Evolutionary conservation across 2,329 filamentous ascomycete species (phyloP), one percentile per base, ranked within the genome.

Genomic region (Neopestalotiopsis sp.): DNA sequence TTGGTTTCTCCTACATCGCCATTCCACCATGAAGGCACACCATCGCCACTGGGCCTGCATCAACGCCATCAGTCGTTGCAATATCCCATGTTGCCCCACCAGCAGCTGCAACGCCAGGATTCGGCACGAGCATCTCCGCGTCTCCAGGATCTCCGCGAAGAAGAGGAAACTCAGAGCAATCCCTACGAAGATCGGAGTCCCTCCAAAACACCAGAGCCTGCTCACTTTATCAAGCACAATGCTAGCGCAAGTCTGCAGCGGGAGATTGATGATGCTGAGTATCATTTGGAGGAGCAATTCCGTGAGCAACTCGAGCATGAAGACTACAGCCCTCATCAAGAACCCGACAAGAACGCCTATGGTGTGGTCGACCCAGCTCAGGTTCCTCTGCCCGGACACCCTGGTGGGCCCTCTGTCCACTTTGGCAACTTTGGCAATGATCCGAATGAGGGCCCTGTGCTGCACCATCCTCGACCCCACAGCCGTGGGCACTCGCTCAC

Each of bases 231-330:
- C 66, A 80, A 82, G 61, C 92, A 95, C 74, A 94, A 94, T 73
- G 86, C 93, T 56, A 94, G 91, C 75, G 88, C 91, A 71, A 93
- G 90, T 60, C 85, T 97, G 30, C 94, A 97, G 78, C 91, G 91
- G 71, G 94, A 96, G 73, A 91, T 97, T 68, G 92, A 96, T 64
- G 92, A 95, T 75, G 91, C 93, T 4, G 93, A 97, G 75, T 95
- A 96, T 76, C 93, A 95, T 74, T 81, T 96, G 70, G 93, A 95
- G 77, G 90, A 94, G 77, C 90, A 93, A 70, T 90, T 95, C 71
- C 90, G 93, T 65, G 90, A 92, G 67, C 91, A 95, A 75, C 84
- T 95, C 63, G 92, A 95, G 69, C 91, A 94, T 73, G 91, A 92
- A 67, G 92, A 94, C 72, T 92, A 93, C 76, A 93, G 90, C 74